Percentiles rank a stretch among this genome's conserved stretches.
These are phyloP conservation scores for Heliocybe sulcata DNA, from an alignment of 1,284 basidiomycete genomes.

Conservation along the genomic window DNA sequence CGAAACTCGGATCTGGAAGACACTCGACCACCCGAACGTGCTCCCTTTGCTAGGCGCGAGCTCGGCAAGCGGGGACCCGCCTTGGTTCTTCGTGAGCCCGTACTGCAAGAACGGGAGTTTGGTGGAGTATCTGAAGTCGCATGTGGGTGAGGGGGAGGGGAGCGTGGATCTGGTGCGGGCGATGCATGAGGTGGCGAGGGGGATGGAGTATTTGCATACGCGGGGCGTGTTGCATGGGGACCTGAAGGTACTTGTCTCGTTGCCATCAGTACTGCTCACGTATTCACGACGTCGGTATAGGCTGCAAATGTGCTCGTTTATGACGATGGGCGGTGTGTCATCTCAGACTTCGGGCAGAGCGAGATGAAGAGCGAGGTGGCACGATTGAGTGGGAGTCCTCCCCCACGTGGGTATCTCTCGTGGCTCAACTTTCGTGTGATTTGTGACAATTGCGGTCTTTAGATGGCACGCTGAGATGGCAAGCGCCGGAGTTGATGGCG, in stretches of 20 bases:
- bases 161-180: constrained; percentile 45
- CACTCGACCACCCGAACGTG: constrained; percentile 31
- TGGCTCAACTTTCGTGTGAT: neutral
- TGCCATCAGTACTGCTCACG: neutral
- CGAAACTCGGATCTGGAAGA: constrained; percentile 31
- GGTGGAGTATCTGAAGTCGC: constrained; percentile 35
- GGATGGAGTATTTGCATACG: constrained; percentile 70
- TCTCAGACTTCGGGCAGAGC: constrained; percentile 75
- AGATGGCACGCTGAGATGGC: constrained; percentile 66
- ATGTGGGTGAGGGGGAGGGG: constrained; percentile 20
- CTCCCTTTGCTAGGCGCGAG: constrained; percentile 36
- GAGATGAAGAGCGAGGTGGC: constrained; percentile 69
- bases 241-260: constrained; percentile 43
- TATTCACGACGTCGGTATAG: constrained; percentile 23
- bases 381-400: constrained; percentile 43
- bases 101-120: constrained; percentile 30
- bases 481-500: constrained; percentile 63
- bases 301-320: constrained; percentile 70
- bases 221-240: constrained; percentile 66
- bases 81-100: constrained; percentile 38
- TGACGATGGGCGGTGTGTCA: constrained; percentile 55
- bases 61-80: constrained; percentile 29
- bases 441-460: constrained; percentile 4
- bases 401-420: constrained; percentile 39
- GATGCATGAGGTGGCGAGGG: constrained; percentile 65